Percentiles rank a stretch among this genome's conserved stretches.
Conservation (phyloP, 768 basidiomycete genomes). For the Tubosaeta brunneosetosa region DNA sequence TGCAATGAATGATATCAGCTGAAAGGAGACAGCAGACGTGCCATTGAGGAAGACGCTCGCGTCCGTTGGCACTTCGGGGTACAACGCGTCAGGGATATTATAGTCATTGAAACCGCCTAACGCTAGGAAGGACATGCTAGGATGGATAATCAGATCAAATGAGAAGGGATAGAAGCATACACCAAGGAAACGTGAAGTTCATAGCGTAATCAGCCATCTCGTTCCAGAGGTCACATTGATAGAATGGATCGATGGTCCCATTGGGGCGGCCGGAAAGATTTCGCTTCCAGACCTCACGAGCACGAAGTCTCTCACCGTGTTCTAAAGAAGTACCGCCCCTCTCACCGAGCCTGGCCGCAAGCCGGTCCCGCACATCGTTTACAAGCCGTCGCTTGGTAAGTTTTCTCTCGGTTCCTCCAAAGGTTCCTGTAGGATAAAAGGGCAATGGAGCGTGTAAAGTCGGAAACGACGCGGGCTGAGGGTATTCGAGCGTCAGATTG, state of each 20-base stretch:
- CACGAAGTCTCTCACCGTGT: conserved; percentile 17
- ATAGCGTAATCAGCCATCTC: conserved; percentile 66
- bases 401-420: not conserved
- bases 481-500: conserved; percentile 65
- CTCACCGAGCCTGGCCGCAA: conserved; percentile 8
- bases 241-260: conserved; percentile 56
- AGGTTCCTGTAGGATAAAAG: not conserved
- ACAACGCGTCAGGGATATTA: conserved; percentile 14
- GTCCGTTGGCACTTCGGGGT: conserved; percentile 46
- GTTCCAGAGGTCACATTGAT: conserved; percentile 55
- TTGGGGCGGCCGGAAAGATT: conserved; percentile 48
- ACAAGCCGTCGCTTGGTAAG: conserved; percentile 13
- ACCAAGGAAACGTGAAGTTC: conserved; percentile 65
- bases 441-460: conserved; percentile 5
- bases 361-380: conserved; percentile 6
- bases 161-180: conserved; percentile 24
- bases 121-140: not conserved
- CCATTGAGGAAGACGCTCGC: conserved; percentile 56
- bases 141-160: conserved; percentile 1
- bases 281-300: conserved; percentile 36
- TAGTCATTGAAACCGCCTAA: not conserved
- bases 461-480: conserved; percentile 53
- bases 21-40: conserved; percentile 39
- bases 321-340: conserved; percentile 14
- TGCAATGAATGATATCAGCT: conserved; percentile 39